These are phyloP conservation scores for Emiliania huxleyi DNA, from an alignment of 78 protist genomes.

Conservation along the genomic window DNA sequence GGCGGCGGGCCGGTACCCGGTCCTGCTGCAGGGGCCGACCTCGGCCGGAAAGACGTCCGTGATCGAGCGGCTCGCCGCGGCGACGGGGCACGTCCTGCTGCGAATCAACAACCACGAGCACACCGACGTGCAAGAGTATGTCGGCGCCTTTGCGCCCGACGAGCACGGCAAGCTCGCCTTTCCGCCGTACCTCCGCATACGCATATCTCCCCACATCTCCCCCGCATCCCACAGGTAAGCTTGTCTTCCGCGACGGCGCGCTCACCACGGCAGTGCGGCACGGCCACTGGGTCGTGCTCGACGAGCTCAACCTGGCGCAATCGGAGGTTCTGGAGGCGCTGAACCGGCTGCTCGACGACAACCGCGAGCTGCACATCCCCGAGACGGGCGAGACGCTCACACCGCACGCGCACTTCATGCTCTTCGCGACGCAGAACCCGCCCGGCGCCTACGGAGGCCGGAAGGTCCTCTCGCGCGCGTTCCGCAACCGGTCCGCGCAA, in stretches of 20 bases:
- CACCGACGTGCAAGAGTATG: slow-evolving; percentile 99
- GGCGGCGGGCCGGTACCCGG: slow-evolving; percentile 71
- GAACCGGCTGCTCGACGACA: slow-evolving; percentile 99
- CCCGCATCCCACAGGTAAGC: too few species aligned
- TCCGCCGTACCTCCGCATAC: too few species aligned
- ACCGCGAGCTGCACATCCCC: slow-evolving; percentile 96
- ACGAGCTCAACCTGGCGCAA: slow-evolving; percentile 99
- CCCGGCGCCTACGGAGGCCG: slow-evolving; percentile 99
- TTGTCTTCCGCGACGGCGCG: slow-evolving; percentile 91
- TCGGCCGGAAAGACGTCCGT: slow-evolving; percentile 91
- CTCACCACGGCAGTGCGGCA: slow-evolving; percentile 92
- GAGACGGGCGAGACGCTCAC: slow-evolving; percentile 84
- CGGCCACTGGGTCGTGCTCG: slow-evolving; percentile 98
- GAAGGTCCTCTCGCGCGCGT: slow-evolving; percentile 93
- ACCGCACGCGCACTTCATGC: slow-evolving; percentile 95
- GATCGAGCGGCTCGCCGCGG: slow-evolving; percentile 91
- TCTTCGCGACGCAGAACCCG: slow-evolving; percentile 99
- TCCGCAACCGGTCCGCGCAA: slow-evolving; percentile 93
- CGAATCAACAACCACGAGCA: slow-evolving; percentile 99
- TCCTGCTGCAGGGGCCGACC: slow-evolving; percentile 83
- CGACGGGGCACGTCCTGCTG: slow-evolving; percentile 86
- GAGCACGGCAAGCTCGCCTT: slow-evolving; percentile 75
- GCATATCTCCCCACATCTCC: too few species aligned
- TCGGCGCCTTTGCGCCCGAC: slow-evolving; percentile 91
- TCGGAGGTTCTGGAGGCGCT: slow-evolving; percentile 98